phyloP scores from a whole-genome alignment of 2,329 filamentous ascomycete genomes.

The Pseudocercospora fuligena region DNA sequence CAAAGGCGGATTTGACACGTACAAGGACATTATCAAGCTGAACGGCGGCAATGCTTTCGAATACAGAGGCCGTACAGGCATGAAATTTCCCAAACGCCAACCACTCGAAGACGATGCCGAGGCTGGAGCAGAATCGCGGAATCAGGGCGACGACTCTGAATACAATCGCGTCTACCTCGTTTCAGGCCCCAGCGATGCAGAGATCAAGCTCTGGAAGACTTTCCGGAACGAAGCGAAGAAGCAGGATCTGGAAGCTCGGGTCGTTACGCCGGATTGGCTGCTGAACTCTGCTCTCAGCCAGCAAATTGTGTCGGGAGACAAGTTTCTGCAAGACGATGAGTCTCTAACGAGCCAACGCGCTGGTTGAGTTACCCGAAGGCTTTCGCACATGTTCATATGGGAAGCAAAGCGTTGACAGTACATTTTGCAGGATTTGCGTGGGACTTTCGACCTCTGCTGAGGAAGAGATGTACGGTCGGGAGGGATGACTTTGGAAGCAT shows the following conservation, averaged over 20 bases:
- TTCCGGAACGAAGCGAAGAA: slow-evolving; percentile 80
- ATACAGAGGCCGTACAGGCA: slow-evolving; percentile 71
- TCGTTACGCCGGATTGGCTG: slow-evolving; percentile 88
- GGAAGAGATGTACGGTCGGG: slow-evolving; percentile 19
- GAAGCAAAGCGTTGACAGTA: slow-evolving; percentile 17
- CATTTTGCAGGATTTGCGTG: slow-evolving; percentile 20
- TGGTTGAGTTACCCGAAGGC: slow-evolving; percentile 22
- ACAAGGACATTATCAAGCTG: slow-evolving; percentile 80
- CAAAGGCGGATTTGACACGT: slow-evolving; percentile 80
- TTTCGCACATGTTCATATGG: neutral
- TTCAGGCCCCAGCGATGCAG: slow-evolving; percentile 68
- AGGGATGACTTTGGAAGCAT: slow-evolving; percentile 17
- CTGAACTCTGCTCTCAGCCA: slow-evolving; percentile 89
- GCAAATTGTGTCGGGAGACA: slow-evolving; percentile 57
- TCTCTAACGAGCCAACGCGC: slow-evolving; percentile 25
- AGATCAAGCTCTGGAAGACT: slow-evolving; percentile 75
- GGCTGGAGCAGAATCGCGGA: slow-evolving; percentile 58
- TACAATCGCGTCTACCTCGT: slow-evolving; percentile 73
- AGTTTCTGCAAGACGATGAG: slow-evolving; percentile 38
- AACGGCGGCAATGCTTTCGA: slow-evolving; percentile 84
- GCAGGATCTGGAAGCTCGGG: slow-evolving; percentile 77
- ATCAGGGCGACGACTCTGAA: slow-evolving; percentile 63
- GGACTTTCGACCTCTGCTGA: slow-evolving; percentile 20
- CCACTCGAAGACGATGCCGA: slow-evolving; percentile 57
- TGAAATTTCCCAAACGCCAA: slow-evolving; percentile 55